Evolutionary conservation across 2,329 filamentous ascomycete genomes (phyloP), one percentile per base, ranked within the genome.

Genomic region (Penicillium aurantiogriseum): DNA sequence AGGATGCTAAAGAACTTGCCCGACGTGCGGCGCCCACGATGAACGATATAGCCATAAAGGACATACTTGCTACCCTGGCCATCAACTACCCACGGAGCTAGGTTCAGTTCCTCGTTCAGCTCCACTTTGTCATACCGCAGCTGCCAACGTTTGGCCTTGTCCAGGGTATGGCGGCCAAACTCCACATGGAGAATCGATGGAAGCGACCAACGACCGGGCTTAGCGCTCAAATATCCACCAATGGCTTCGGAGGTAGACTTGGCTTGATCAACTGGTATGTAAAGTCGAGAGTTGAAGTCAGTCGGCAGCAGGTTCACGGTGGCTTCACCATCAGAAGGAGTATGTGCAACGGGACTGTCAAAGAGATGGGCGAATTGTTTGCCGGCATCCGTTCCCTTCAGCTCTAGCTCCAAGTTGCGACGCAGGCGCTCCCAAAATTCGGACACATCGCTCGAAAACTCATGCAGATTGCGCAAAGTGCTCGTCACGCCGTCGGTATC

Each of bases 1-100:
- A 88, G 70, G 35, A 86, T 80, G n/a, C 82, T 80, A 63, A 84
- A 83, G 71, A 85, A 87, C 38, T 81, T 78, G 47, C 80, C 80
- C 5, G 83, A 86, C 21, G 81, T 81, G 17, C 86, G 79, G 43
- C 79, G 79, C 27, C 83, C 84, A 58, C 80, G 81, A 65, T 88
- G 85, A 3, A 85, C 82, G 33, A 86, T 74, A 60, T 86, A 83
- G 3, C 83, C 83, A 61, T 84, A 87, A 0, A 88, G 76, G 2
- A 79, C 80, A 65, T 86, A 88, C 11, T 75, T 68, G 13, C 73
- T 74, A 9, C 68, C 74, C 27, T 75, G 66, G 2, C 62, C 68
- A 33, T 74, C 69, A 19, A 69, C 57, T 2, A 72, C 67, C 56
- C 67, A 72, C 5, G 69, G 64, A 1, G 70, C 66, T n/a, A 86